Evolutionary conservation across 2,329 filamentous ascomycete species (phyloP).

Genomic region (Teratosphaeria nubilosa): DNA sequence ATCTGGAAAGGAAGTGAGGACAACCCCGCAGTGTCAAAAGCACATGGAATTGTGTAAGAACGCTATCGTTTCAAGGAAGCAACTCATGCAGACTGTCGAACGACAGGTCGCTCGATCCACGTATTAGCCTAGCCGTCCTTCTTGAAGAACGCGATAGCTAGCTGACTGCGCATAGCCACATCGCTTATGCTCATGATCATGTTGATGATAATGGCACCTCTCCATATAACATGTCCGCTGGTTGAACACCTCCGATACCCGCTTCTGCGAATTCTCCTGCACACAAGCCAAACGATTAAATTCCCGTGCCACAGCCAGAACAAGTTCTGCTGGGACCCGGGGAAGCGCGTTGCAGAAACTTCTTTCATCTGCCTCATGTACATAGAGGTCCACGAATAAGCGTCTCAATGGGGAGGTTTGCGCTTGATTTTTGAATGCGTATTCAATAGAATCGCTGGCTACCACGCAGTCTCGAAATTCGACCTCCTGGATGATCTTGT

Average conservation of each 20-base stretch:
- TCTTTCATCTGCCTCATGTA: background rate
- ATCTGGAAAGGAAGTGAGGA: constrained; percentile 39
- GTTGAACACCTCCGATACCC: background rate
- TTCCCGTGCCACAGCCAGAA: background rate
- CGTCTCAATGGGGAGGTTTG: background rate
- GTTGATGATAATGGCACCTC: constrained; percentile 1
- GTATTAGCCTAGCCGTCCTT: too few species aligned
- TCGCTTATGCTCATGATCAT: background rate
- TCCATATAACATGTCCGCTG: background rate
- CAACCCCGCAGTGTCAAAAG: background rate
- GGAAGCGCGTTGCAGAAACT: background rate
- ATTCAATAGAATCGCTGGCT: background rate
- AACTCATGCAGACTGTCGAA: background rate
- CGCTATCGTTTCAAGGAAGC: background rate
- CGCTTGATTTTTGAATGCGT: background rate
- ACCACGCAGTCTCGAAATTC: background rate
- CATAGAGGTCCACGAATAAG: background rate
- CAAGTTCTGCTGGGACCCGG: background rate
- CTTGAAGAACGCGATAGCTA: too few species aligned
- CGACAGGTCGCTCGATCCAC: too few species aligned
- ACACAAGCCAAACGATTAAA: background rate
- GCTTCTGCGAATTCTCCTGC: background rate
- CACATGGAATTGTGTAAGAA: background rate
- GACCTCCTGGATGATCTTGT: background rate
- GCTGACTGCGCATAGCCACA: too few species aligned